Base-by-base conservation (phyloP, 2,329 filamentous ascomycete species). In the Aspergillus sergii region DNA sequence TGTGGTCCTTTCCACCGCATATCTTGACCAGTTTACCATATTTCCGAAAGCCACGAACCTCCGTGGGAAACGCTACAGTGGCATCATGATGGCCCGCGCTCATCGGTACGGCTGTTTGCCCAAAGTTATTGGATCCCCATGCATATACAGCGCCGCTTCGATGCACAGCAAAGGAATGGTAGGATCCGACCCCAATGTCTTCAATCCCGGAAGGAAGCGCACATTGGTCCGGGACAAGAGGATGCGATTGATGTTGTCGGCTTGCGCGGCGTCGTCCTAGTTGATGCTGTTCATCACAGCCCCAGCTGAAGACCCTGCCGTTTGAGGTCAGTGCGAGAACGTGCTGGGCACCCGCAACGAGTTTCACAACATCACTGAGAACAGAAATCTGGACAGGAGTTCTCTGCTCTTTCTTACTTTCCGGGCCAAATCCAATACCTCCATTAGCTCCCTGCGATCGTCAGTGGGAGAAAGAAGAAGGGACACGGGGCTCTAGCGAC, bases 61-160 rank as follows among this genome's bases (percentile, higher is more conserved):
- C 59, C 12, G 65, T 64, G 1, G 67, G 67, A n/a, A 61, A 61
- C 12, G 46, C 32, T 1, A 68, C 60, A 11, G 61, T 41, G 1
- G 66, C 62, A 8, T 68, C 86, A 57, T 87, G 85, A 61, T 86
- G 82, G 23, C 87, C 88, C 16, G 84, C 86, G 57, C 83, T 81
- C n/a, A 85, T 81, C n/a, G 80, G 78, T 58, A 88, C 83, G 16
- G 89, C 91, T 19, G 89, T 89, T 79, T 94, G 89, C 64, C 88
- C 90, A 75, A 90, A 93, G 78, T 90, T 92, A 82, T 95, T 95
- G 14, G 91, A 82, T 12, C 92, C 91, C 91, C 91, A 95, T 0
- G 88, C 85, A 79, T 87, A 93, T 36, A 76, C 71, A 39, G 73
- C 73, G 30, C 81, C 80, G 10, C 72, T 61, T 0, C 69, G 71